Evolutionary conservation across 73 alveolate genomes (phyloP), one percentile per base, ranked within the genome.

Genomic region (Halteria grandinella): DNA sequence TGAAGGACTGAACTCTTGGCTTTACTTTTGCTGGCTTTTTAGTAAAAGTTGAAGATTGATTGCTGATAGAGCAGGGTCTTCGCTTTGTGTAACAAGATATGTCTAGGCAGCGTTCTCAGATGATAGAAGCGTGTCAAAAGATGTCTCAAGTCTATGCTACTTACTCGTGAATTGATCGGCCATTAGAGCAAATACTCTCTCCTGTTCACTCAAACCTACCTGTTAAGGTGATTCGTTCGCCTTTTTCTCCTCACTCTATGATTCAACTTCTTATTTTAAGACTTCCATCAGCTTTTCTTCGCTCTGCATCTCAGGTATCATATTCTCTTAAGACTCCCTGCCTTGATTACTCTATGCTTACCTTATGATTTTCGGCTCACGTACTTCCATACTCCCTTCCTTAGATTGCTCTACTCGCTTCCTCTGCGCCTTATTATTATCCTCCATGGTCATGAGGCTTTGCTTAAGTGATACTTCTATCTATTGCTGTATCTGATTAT

Each of bases 61-160:
- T 39, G 18, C 50, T 14, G 15, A 11, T 14, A 52, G 63, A 44
- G 32, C 29, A 27, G 39, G 50, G 32, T 41, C 66, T 23, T 47
- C 80, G 47, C 62, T 14, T 39, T 11, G 15, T 10, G 18, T 14
- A 15, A 11, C 50, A 11, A 11, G 15, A 15, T 39, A 11, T 39
- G 50, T 39, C 50, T 39, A 39, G 15, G 15, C 10, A 10, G 15
- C 15, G 50, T 50, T 31, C 20, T 64, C 48, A 3, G 69, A 85
- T 23, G 90, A 52, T 20, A 58, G 55, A 33, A 80, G 32, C 27
- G 90, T 63, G 18, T 80, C 90, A 47, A 80, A 70, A 44, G 79
- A 47, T 12, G 90, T 80, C 17, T 80, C 79, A 79, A 63, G 14
- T 25, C 18, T 63, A 31, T n/a, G n/a, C n/a, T n/a, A n/a, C n/a